phyloP scores from a whole-genome alignment of 1,284 basidiomycete genomes.

The Pseudozyma flocculosa region DNA sequence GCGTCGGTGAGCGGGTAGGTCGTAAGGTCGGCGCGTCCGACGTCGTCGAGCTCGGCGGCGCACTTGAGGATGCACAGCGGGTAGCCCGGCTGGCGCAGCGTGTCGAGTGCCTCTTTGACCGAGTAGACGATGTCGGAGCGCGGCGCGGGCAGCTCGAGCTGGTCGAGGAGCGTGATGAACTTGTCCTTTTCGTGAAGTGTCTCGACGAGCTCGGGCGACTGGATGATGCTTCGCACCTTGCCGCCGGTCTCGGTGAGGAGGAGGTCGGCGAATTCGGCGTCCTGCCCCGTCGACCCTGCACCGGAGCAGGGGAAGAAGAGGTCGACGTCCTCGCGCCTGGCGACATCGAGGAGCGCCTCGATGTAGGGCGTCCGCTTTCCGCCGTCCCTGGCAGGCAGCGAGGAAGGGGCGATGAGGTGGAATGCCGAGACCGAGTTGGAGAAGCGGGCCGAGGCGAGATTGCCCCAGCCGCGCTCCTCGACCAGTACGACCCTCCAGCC shows the following conservation, averaged over 20 bases:
- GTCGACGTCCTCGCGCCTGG: slow-evolving; percentile 50
- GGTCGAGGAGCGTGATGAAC: slow-evolving; percentile 57
- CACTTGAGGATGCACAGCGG: slow-evolving; percentile 54
- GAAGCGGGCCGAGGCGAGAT: slow-evolving; percentile 59
- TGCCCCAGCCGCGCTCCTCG: slow-evolving; percentile 60
- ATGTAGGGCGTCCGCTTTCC: slow-evolving; percentile 44
- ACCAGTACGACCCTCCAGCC: slow-evolving; percentile 61
- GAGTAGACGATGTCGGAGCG: slow-evolving; percentile 54
- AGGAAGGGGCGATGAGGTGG: slow-evolving; percentile 27
- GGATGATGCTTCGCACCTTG: slow-evolving; percentile 55
- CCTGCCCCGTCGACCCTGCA: slow-evolving; percentile 59
- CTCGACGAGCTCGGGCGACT: slow-evolving; percentile 58
- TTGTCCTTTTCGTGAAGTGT: slow-evolving; percentile 59
- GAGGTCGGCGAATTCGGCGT: slow-evolving; percentile 57
- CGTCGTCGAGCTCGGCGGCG: slow-evolving; percentile 58
- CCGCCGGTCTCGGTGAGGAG: slow-evolving; percentile 46
- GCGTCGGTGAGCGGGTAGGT: slow-evolving; percentile 53
- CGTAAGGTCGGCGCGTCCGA: slow-evolving; percentile 60
- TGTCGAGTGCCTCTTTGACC: slow-evolving; percentile 55
- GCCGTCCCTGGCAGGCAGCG: background rate
- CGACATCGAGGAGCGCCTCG: slow-evolving; percentile 51
- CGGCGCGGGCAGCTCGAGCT: slow-evolving; percentile 56
- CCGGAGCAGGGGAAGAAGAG: slow-evolving; percentile 60
- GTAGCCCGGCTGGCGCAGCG: slow-evolving; percentile 33
- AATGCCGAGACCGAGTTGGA: slow-evolving; percentile 53